A percentile compares a stretch with the other conserved stretches of the same genome.
phyloP scores from a whole-genome alignment of 352 stramenopile species.

The Albugo candida region DNA sequence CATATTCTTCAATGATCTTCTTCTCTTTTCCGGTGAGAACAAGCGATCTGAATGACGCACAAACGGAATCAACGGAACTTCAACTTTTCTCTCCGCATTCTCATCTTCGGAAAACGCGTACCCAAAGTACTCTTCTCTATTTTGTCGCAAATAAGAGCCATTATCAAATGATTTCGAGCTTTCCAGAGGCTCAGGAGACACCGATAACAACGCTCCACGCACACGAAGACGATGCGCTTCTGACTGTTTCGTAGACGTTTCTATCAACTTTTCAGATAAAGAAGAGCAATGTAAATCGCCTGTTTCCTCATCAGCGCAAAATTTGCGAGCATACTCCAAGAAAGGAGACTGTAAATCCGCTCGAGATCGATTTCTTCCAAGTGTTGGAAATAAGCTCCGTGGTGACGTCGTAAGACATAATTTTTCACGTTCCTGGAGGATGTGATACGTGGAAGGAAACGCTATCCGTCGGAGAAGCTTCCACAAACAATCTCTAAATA shows the following conservation, averaged over 20 bases:
- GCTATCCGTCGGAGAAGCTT: conserved; percentile 44
- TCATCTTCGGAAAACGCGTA: conserved; percentile 70
- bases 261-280: neutral
- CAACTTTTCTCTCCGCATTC: conserved; percentile 43
- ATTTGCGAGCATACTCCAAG: neutral
- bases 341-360: too few species aligned
- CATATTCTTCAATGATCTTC: conserved; percentile 38
- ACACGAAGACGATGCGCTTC: neutral
- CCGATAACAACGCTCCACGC: neutral
- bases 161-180: too few species aligned
- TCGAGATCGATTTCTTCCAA: too few species aligned
- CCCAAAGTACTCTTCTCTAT: conserved; percentile 27
- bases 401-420: conserved; percentile 38
- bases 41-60: neutral
- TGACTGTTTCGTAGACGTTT: neutral
- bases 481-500: conserved; percentile 52
- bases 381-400: conserved; percentile 16
- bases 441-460: conserved; percentile 53
- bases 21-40: neutral
- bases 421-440: conserved; percentile 53
- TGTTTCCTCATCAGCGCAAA: neutral
- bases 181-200: neutral
- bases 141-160: neutral
- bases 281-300: neutral
- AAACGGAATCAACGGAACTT: conserved; percentile 10